Base-by-base conservation (phyloP, 495 filamentous ascomycete species). In the Hyphodiscus hymeniophilus region DNA sequence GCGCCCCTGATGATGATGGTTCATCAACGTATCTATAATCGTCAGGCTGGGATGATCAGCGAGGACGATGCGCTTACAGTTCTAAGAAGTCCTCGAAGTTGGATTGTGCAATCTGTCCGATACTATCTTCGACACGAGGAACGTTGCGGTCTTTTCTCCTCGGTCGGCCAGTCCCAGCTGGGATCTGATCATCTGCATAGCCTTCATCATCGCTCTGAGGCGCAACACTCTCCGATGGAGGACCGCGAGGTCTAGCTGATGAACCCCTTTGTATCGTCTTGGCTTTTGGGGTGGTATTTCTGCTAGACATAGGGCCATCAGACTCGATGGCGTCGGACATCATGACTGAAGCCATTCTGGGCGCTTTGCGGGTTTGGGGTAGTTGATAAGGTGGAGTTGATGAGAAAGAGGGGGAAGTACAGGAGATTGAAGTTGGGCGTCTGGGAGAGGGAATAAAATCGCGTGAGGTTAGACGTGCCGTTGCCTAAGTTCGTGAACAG, bases 21-120 rank as follows among this genome's bases (percentile, higher is more conserved):
- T 92, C 85, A 57, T 95, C 89, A 21, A 83, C 71, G 61, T 77
- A 90, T 45, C 84, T 89, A 33, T 1, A 33, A 30, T 5, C 51
- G 34, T 47, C 23, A 50, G 46, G 13, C 3, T 6, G 10, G 42
- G 16, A 16, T 30, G 11, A 20, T n/a, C 26, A 28, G 16, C 6
- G n/a, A 35, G 12, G 17, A 20, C 6, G 31, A 3, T 26, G 30
- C 13, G 58, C 71, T 48, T 72, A 95, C 77, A 77, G 80, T 60
- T 97, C 89, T 10, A 98, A 78, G 59, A 98, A 88, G 50, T 79
- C 78, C 63, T 94, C 84, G 61, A 98, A 97, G 17, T 82, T 76
- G 47, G 85, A 73, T 58, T 89, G 87, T 21, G 96, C 82, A 42
- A 84, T 84, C 51, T 94, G 80, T 36, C 87, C 92, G 7, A 89